Evolutionary conservation across 2,329 filamentous ascomycete genomes (phyloP).

Genomic region (Diaporthe sp.): DNA sequence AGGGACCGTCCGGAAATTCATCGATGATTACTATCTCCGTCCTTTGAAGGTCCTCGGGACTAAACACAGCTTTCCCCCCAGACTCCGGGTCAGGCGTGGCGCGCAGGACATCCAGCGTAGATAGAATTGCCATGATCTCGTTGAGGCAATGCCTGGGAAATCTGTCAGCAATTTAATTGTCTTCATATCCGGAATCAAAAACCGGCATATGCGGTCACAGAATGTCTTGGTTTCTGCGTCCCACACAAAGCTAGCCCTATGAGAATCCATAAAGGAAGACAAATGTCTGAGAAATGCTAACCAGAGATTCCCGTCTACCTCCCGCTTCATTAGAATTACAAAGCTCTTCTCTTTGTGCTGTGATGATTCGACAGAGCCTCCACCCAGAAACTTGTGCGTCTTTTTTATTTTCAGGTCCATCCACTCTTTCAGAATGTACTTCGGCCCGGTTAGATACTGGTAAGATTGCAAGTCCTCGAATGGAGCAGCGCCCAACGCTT

Average conservation of each 20-base stretch:
- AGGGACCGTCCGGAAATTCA: constrained; percentile 46
- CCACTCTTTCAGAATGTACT: neutral
- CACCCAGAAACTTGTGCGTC: no score
- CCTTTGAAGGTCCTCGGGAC: constrained; percentile 32
- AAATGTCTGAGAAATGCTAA: neutral
- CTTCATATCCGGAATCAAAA: neutral
- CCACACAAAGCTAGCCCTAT: neutral
- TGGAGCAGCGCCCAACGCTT: neutral
- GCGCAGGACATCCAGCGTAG: constrained; percentile 48
- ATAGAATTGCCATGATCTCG: constrained; percentile 48
- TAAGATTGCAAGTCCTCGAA: constrained; percentile 14
- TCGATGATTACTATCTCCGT: constrained; percentile 49
- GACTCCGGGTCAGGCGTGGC: constrained; percentile 40
- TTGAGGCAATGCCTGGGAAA: constrained; percentile 45
- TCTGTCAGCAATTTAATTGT: neutral
- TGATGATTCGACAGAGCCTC: neutral
- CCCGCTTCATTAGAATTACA: constrained; percentile 49
- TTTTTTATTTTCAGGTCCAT: neutral
- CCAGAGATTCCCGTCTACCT: constrained; percentile 47
- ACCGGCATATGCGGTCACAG: neutral
- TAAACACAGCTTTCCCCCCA: constrained; percentile 28
- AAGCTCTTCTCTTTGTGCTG: constrained; percentile 10
- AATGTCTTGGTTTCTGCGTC: neutral
- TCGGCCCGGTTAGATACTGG: constrained; percentile 32
- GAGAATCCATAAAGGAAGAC: neutral